Evolutionary conservation across 352 stramenopile species (phyloP).

Genomic region (Pythium angustatum): DNA sequence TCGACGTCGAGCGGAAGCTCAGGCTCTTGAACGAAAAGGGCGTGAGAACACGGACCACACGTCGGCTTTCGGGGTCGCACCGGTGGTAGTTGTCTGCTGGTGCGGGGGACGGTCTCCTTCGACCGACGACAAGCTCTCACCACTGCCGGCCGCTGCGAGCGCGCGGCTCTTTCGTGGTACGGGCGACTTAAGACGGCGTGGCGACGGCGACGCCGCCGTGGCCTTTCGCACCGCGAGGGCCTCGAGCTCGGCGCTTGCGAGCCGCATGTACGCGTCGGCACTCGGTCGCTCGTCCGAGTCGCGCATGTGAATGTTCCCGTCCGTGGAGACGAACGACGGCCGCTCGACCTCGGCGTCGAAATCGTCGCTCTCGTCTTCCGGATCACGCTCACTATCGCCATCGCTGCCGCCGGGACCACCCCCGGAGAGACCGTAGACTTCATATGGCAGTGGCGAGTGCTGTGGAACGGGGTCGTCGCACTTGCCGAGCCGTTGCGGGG

Average conservation of each 20-base stretch:
- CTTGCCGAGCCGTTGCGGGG: constrained; percentile 6
- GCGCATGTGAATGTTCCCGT: constrained; percentile 35
- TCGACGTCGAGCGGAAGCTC: constrained; percentile 38
- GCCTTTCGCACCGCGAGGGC: constrained; percentile 2
- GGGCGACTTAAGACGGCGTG: neutral
- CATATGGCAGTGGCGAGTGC: constrained; percentile 10
- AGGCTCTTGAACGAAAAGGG: constrained; percentile 64
- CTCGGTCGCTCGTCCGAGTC: constrained; percentile 43
- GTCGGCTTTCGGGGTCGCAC: constrained; percentile 19
- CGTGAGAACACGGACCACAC: constrained; percentile 58
- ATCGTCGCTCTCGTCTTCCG: constrained; percentile 5
- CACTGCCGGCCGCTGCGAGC: neutral
- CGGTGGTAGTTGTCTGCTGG: neutral
- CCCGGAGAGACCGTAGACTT: constrained; percentile 13
- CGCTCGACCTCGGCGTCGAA: constrained; percentile 39
- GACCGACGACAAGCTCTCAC: neutral
- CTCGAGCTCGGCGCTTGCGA: constrained; percentile 64
- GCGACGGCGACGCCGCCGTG: neutral
- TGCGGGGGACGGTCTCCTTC: neutral
- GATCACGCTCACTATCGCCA: neutral
- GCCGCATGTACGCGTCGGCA: constrained; percentile 77
- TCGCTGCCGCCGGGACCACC: neutral
- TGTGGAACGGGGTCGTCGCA: neutral
- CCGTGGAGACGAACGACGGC: constrained; percentile 75
- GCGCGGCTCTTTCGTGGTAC: constrained; percentile 9